Percentiles rank a stretch among this genome's conserved stretches.
Conservation (phyloP, 2,329 filamentous ascomycete species). For the Hymenoscyphus scutula region DNA sequence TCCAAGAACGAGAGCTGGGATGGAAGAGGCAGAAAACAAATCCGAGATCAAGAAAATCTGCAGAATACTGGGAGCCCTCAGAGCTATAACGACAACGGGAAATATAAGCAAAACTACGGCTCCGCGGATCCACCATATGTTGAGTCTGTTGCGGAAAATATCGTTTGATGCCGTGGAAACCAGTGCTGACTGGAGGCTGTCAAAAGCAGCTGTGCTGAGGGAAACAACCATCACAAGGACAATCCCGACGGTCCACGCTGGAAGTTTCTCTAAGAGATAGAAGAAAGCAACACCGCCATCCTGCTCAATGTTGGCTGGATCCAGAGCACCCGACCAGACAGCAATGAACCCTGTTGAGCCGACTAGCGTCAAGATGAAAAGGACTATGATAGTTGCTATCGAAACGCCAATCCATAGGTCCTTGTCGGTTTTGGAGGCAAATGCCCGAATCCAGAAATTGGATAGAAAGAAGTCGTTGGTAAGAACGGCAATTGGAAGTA, state of each 20-base stretch:
- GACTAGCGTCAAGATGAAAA: slow-evolving; percentile 70
- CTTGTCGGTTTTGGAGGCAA: slow-evolving; percentile 74
- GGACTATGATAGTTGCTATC: slow-evolving; percentile 63
- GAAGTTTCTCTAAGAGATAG: slow-evolving; percentile 67
- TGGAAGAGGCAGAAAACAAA: slow-evolving; percentile 71
- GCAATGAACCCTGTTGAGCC: slow-evolving; percentile 72
- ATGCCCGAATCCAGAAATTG: slow-evolving; percentile 80
- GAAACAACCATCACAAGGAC: slow-evolving; percentile 78
- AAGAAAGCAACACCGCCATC: slow-evolving; percentile 73
- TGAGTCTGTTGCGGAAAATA: slow-evolving; percentile 77
- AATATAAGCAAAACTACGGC: slow-evolving; percentile 71
- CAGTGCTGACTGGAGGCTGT: slow-evolving; percentile 79
- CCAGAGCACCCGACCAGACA: slow-evolving; percentile 71
- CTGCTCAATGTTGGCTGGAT: slow-evolving; percentile 56
- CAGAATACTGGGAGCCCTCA: slow-evolving; percentile 70
- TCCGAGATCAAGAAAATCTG: slow-evolving; percentile 84
- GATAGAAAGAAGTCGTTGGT: slow-evolving; percentile 88
- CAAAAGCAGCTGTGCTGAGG: slow-evolving; percentile 75
- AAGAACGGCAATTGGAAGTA: slow-evolving; percentile 74
- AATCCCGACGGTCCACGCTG: slow-evolving; percentile 78
- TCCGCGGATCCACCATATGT: slow-evolving; percentile 69
- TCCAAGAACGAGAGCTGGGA: slow-evolving; percentile 74
- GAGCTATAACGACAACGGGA: slow-evolving; percentile 70
- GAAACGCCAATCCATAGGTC: slow-evolving; percentile 73
- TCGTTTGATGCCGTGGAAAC: slow-evolving; percentile 83